Evolutionary conservation across 164 flowering plant genomes (phyloP).

Genomic region (Piper longum): DNA sequence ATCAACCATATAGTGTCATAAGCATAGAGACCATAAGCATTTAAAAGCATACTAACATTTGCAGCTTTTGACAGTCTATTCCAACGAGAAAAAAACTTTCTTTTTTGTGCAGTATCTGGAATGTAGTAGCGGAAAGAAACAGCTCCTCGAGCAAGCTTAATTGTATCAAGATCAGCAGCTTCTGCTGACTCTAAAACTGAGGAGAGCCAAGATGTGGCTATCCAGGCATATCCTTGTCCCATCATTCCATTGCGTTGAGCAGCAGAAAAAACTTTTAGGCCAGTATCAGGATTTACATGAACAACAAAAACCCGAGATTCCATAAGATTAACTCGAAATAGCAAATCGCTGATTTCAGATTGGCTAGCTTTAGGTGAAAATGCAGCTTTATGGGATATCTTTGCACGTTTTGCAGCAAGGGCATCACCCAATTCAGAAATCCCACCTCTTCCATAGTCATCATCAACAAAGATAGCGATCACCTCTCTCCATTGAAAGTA

Average conservation of each 20-base stretch:
- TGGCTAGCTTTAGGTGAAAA: constrained; percentile 37
- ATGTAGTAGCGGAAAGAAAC: constrained; percentile 63
- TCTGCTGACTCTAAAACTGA: constrained; percentile 49
- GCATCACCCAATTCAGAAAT: constrained; percentile 67
- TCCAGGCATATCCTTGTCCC: constrained; percentile 69
- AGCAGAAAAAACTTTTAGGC: constrained; percentile 37
- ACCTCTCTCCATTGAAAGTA: constrained; percentile 68
- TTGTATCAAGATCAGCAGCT: constrained; percentile 16
- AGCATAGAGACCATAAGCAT: constrained; percentile 63
- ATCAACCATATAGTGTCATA: constrained; percentile 85
- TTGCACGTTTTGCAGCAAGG: constrained; percentile 53
- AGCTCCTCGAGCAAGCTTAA: constrained; percentile 67
- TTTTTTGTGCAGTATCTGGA: constrained; percentile 48
- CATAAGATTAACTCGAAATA: constrained; percentile 50
- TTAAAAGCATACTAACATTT: constrained; percentile 22
- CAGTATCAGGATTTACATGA: constrained; percentile 75
- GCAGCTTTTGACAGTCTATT: constrained; percentile 18
- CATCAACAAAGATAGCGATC: constrained; percentile 71
- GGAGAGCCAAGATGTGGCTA: constrained; percentile 92
- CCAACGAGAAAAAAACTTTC: constrained; percentile 39
- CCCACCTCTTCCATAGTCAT: constrained; percentile 78
- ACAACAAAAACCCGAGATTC: constrained; percentile 80
- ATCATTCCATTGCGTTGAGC: constrained; percentile 63
- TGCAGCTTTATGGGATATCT: constrained; percentile 68
- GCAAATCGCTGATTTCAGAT: constrained; percentile 29